A percentile compares a stretch with the other conserved stretches of the same genome.
These are phyloP conservation scores for Plasmodium berghei DNA, from an alignment of 169 alveolate genomes.

Conservation along the genomic window DNA sequence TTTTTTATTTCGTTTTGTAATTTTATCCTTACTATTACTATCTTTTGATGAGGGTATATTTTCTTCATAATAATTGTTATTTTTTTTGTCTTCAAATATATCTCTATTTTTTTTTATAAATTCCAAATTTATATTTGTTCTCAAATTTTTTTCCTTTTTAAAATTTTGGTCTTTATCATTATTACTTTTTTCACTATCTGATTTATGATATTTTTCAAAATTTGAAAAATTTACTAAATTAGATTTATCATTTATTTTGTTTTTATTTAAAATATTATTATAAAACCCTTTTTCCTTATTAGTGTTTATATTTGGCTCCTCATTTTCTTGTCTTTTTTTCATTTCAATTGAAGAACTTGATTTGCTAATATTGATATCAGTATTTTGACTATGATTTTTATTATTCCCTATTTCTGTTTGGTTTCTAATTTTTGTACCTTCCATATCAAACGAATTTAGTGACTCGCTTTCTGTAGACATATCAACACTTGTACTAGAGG, in stretches of 20 bases:
- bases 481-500: conserved; percentile 1
- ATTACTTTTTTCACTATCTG: too few relatives aligned
- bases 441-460: background rate
- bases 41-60: too few relatives aligned
- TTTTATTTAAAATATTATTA: conserved; percentile 2
- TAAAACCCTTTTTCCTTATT: background rate
- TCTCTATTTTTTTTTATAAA: too few relatives aligned
- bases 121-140: too few relatives aligned
- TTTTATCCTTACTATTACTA: too few relatives aligned
- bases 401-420: background rate
- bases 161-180: too few relatives aligned
- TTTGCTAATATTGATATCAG: too few relatives aligned
- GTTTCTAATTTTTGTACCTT: background rate
- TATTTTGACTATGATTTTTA: too few relatives aligned
- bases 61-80: background rate
- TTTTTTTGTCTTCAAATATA: background rate
- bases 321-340: background rate
- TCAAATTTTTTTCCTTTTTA: background rate
- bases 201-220: too few relatives aligned
- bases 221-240: background rate
- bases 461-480: conserved; percentile 7
- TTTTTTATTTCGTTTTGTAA: background rate
- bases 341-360: background rate
- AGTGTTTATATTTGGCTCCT: background rate
- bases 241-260: background rate